phyloP scores from a whole-genome alignment of 352 stramenopile genomes.

The Elongisporangium anandrum region DNA sequence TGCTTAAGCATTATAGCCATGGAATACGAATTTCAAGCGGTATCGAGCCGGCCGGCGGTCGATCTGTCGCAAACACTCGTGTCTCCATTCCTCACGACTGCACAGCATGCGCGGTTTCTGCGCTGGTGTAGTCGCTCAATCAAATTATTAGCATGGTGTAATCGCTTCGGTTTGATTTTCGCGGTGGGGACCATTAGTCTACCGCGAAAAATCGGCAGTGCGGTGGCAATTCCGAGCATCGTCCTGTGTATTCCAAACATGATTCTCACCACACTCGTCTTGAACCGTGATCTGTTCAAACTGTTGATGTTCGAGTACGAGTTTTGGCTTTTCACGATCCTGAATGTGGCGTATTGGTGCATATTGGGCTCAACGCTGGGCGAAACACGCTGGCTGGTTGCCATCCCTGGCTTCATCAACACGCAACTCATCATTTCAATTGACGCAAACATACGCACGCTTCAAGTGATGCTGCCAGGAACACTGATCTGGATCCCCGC shows the following conservation, averaged over 20 bases:
- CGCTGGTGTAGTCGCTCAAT: no score
- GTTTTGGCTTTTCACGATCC: constrained; percentile 20
- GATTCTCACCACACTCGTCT: constrained; percentile 6
- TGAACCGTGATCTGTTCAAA: constrained; percentile 10
- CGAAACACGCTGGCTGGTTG: constrained; percentile 5
- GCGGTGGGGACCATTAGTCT: constrained; percentile 2
- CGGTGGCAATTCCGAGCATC: constrained; percentile 5
- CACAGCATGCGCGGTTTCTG: no score
- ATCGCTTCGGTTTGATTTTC: constrained; percentile 12
- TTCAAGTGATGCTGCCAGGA: constrained; percentile 4
- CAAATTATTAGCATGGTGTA: constrained; percentile 1
- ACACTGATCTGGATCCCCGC: constrained; percentile 10
- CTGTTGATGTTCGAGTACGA: constrained; percentile 12
- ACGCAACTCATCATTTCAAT: constrained; percentile 13
- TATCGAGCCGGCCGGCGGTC: no score
- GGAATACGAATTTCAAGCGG: no score
- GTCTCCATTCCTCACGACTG: no score
- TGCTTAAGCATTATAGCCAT: no score
- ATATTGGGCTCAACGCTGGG: constrained; percentile 10
- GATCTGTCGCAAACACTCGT: no score
- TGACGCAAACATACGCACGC: constrained; percentile 19
- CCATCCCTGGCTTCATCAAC: constrained; percentile 12
- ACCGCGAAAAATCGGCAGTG: neutral
- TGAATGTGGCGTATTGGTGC: constrained; percentile 14
- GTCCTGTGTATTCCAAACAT: constrained; percentile 5